Evolutionary conservation across 129 eudicot genomes (phyloP).

Genomic region (Scalesia atractyloides): DNA sequence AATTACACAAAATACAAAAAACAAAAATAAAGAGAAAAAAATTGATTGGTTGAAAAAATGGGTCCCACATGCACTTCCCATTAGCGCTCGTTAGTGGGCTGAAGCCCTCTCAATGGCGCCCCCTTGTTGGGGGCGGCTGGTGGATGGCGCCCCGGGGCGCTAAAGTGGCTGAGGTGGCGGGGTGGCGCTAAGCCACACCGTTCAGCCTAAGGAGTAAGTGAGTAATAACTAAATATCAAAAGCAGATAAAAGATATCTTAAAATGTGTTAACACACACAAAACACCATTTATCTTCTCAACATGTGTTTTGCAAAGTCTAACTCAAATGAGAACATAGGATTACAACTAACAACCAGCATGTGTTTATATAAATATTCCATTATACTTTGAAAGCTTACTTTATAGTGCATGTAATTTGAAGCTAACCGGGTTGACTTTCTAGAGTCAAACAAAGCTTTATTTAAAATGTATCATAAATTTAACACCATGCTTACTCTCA

Average conservation of each 20-base stretch:
- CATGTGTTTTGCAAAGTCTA: neutral
- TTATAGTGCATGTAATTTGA: conserved; percentile 13
- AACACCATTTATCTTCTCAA: neutral
- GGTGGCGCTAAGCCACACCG: too few relatives aligned
- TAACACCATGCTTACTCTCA: neutral
- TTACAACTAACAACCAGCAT: neutral
- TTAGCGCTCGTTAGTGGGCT: too few relatives aligned
- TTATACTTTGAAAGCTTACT: conserved; percentile 17
- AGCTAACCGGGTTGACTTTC: conserved; percentile 18
- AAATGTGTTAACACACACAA: neutral
- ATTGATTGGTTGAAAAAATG: too few relatives aligned
- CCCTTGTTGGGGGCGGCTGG: too few relatives aligned
- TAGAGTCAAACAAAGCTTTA: conserved; percentile 17
- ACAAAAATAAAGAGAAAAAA: too few relatives aligned
- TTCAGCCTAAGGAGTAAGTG: too few relatives aligned
- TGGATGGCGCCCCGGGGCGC: too few relatives aligned
- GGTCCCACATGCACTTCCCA: too few relatives aligned
- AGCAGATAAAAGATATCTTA: neutral
- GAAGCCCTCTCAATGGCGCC: too few relatives aligned
- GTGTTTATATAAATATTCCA: neutral
- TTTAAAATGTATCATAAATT: neutral
- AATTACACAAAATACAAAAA: too few relatives aligned
- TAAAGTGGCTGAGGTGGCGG: too few relatives aligned
- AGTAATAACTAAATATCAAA: too few relatives aligned
- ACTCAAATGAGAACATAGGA: conserved; percentile 8